Evolutionary conservation across 176 grass and related monocot species (phyloP).

Genomic region (Eragrostis curvula): DNA sequence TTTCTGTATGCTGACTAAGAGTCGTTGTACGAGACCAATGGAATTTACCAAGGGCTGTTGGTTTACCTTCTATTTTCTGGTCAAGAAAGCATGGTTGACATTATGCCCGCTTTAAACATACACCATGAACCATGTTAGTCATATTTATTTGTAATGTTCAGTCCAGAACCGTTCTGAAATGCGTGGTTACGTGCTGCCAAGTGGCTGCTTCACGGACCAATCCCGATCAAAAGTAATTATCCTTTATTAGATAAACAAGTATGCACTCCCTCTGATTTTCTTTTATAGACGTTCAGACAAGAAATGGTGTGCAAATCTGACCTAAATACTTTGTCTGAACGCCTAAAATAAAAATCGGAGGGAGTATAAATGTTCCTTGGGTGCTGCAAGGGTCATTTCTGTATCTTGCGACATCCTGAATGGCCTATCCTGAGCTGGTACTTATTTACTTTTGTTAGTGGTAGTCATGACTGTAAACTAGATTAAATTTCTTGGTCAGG

Average conservation of each 20-base stretch:
- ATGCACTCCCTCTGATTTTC: no score
- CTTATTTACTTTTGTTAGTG: neutral
- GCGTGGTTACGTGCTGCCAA: neutral
- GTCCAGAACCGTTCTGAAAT: neutral
- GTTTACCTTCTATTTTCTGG: neutral
- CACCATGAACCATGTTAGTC: neutral
- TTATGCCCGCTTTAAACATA: neutral
- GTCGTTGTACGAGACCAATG: neutral
- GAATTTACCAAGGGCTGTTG: neutral
- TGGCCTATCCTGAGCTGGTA: neutral
- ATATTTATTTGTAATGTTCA: neutral
- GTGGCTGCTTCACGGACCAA: conserved; percentile 8
- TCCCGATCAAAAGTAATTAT: neutral
- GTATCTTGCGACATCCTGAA: neutral
- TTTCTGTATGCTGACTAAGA: neutral
- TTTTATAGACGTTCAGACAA: no score
- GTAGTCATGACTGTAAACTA: neutral
- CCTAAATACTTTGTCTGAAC: no score
- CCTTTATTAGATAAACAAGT: neutral
- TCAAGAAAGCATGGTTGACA: neutral
- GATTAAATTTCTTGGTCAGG: neutral
- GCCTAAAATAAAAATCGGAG: no score
- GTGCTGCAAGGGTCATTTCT: neutral
- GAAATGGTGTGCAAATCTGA: no score
- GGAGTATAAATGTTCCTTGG: conserved; percentile 14